Base-by-base conservation (phyloP, 2,329 filamentous ascomycete genomes). In the Chrysoporthe deuterocubensis region DNA sequence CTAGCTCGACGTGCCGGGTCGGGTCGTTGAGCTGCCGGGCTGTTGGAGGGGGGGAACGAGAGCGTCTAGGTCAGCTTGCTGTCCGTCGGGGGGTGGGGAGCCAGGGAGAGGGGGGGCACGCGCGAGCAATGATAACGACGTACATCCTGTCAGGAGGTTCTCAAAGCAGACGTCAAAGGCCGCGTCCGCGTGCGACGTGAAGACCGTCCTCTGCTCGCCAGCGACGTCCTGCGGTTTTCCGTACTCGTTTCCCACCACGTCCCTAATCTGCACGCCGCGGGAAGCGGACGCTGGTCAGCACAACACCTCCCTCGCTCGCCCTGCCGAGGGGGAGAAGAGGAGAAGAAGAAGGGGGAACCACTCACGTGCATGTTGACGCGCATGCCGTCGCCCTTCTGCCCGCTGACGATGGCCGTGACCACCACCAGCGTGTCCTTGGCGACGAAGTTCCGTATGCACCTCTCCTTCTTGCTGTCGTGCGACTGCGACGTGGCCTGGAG, bases 141-240 rank as follows among this genome's bases (percentile, higher is more conserved):
- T 87, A 95, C 92, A 82, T 73, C 87, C 85, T 60, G 87, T 87
- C 71, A 94, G 84, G 75, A 90, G 80, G 80, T 97, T 98, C 81
- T 96, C 92, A 78, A 97, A 97, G 86, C 95, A 99, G 64, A 99
- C 93, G 76, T 98, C 95, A 76, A 99, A 97, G 11, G 93, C 92
- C 44, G 93, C 92, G 80, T 98, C 94, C 63, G 90, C 90, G 78
- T 96, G 92, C 48, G 94, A 93, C 60, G 95, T 98, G 79, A 99
- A 99, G 62, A 95, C 93, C 78, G 94, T 94, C 78, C 95, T 89
- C 79, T 92, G 92, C 83, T 97, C 94, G 80, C 96, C 96, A 18
- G 90, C 92, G 69, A 98, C 89, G 76, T 99, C 94, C 81, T 92
- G 95, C 64, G 96, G 93, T 70, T 89, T 89, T 77, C 92, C 94